These are phyloP conservation scores for Metahyphopichia silvanorum DNA, from an alignment of 805 yeast genomes.

Conservation along the genomic window DNA sequence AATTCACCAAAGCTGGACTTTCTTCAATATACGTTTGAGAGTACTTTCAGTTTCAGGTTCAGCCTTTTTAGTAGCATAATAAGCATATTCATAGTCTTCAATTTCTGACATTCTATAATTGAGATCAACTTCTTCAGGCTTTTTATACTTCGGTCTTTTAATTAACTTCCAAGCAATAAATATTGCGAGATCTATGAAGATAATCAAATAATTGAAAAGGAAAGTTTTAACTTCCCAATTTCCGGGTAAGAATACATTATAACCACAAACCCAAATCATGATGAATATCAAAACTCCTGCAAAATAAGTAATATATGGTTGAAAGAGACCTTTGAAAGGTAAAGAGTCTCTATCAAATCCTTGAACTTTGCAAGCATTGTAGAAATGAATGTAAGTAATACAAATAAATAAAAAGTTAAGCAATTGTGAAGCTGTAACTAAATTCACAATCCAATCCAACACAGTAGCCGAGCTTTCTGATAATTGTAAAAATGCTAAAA, in stretches of 20 bases:
- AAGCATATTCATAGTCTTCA: constrained; percentile 51
- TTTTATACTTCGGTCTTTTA: constrained; percentile 45
- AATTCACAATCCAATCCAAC: constrained; percentile 63
- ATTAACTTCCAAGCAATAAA: constrained; percentile 51
- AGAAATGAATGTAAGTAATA: constrained; percentile 56
- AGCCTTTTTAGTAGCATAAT: background rate
- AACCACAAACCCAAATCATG: constrained; percentile 19
- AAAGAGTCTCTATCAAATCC: constrained; percentile 42
- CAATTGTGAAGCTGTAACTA: constrained; percentile 65
- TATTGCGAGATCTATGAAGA: constrained; percentile 48
- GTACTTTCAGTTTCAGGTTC: background rate
- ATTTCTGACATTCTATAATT: constrained; percentile 53
- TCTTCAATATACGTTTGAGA: too few relatives aligned
- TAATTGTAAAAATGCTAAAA: constrained; percentile 27
- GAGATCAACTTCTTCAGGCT: constrained; percentile 51
- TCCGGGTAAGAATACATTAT: constrained; percentile 17
- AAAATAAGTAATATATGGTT: constrained; percentile 55
- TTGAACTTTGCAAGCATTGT: constrained; percentile 55
- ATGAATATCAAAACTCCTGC: constrained; percentile 15
- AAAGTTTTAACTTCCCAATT: constrained; percentile 20
- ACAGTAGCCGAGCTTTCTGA: constrained; percentile 56
- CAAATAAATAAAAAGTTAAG: constrained; percentile 55
- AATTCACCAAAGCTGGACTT: too few relatives aligned
- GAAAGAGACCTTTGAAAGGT: constrained; percentile 53
- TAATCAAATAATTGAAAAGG: constrained; percentile 10